Evolutionary conservation across 257 asterid genomes (phyloP), one percentile per base, ranked within the genome.

Genomic region (Capsicum baccatum): DNA sequence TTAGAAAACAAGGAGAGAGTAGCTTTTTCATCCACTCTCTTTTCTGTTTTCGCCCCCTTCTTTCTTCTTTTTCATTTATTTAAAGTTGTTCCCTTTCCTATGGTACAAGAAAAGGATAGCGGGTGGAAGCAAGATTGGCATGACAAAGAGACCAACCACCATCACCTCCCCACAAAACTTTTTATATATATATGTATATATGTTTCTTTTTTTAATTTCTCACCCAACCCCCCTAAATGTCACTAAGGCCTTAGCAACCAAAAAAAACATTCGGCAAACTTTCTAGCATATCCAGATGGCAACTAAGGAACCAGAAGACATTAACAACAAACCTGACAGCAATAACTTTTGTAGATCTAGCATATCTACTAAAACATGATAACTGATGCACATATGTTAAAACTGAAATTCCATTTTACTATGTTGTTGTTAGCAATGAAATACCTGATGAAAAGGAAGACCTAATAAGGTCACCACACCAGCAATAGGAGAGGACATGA

Each of bases 391-490:
- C 60, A 74, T 16, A 17, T 52, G 47, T 52, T 76, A 60, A 52
- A 70, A 52, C 47, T 21, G 81, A 76, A 76, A 62, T 76, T 50
- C 44, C 21, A 74, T 48, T 48, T 74, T 13, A 76, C 81, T 52
- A 6, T 52, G 48, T 52, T 52, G 48, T 76, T 26, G 7, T 52
- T 26, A 26, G 42, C 63, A 21, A 76, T 76, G 62, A 76, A 76
- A 26, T 80, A 97, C 99, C 99, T 90, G 97, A 86, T 56, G 97
- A 89, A 88, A 97, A 91, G 83, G 98, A 90, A 85, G 98, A 88
- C 89, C 98, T 91, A 67, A 97, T 95, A 86, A 97, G 97, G 92
- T 97, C 99, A 84, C 87, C 97, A 84, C 99, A 97, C 99, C 99
- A 97, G 71, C 99, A 95, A 85, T 92, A 95, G 78, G 99, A 97